These are phyloP conservation scores for Aspergillus pseudoviridinutans DNA, from an alignment of 2,329 filamentous ascomycete genomes.

Conservation along the genomic window DNA sequence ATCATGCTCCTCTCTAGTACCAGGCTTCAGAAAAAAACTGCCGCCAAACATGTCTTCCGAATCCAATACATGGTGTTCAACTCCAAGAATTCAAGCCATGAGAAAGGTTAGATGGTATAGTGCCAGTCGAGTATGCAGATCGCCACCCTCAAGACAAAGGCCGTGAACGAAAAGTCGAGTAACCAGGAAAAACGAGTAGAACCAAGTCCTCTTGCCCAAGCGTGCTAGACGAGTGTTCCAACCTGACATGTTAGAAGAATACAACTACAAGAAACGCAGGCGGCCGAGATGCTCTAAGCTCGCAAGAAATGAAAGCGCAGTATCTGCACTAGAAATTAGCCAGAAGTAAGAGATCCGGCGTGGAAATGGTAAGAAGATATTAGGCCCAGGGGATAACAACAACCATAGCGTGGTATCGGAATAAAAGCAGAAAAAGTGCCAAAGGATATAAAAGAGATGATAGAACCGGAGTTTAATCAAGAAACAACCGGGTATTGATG, in stretches of 20 bases:
- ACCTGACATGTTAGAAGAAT: background rate
- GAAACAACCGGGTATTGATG: constrained; percentile 10
- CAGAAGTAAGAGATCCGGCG: background rate
- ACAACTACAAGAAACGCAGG: background rate
- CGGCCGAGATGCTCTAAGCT: constrained; percentile 3
- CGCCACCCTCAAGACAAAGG: constrained; percentile 8
- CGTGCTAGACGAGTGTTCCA: background rate
- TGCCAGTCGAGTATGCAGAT: constrained; percentile 1
- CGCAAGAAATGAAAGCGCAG: background rate
- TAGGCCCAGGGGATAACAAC: constrained; percentile 1
- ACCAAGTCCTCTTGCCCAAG: background rate
- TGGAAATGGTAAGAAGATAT: background rate
- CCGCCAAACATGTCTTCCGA: background rate
- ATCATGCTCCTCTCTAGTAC: background rate
- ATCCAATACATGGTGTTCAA: constrained; percentile 1
- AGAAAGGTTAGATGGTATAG: background rate
- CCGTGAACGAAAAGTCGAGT: constrained; percentile 2
- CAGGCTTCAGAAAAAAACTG: background rate
- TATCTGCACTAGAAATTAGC: background rate
- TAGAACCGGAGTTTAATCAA: background rate
- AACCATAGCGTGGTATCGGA: constrained; percentile 11
- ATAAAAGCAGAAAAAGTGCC: constrained; percentile 8
- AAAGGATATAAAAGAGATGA: constrained; percentile 8
- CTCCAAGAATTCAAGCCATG: background rate
- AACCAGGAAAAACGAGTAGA: constrained; percentile 17